Conservation (phyloP, 345 rosid species). For the Syzygium oleosum region DNA sequence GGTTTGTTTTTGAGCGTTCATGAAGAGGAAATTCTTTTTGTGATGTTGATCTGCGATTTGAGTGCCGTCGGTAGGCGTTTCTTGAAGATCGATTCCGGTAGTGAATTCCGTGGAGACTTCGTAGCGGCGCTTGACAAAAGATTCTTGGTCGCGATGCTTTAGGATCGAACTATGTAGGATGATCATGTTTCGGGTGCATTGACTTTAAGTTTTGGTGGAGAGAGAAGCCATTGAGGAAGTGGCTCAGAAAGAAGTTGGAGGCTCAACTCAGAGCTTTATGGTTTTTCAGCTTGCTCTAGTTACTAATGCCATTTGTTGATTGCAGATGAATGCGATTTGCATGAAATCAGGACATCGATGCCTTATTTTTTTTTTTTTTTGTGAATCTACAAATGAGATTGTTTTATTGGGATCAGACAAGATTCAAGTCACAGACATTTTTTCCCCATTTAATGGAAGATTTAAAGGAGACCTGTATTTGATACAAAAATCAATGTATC, state of each 20-base stretch:
- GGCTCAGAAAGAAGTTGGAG: background rate
- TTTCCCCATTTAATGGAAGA: background rate
- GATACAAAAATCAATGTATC: background rate
- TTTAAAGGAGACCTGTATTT: background rate
- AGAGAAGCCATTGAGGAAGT: background rate
- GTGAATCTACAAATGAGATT: background rate
- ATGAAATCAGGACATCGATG: background rate
- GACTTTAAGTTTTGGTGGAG: background rate
- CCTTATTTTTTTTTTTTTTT: background rate
- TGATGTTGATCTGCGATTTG: background rate
- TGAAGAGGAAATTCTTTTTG: background rate
- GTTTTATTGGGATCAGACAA: background rate
- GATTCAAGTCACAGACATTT: background rate
- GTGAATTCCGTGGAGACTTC: background rate
- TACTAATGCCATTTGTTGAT: background rate
- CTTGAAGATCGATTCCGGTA: background rate
- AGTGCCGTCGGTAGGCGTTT: background rate
- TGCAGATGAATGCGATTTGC: background rate
- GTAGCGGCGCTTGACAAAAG: background rate
- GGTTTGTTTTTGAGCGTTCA: background rate
- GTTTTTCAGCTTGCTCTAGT: background rate
- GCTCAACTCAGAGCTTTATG: background rate
- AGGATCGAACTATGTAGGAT: background rate
- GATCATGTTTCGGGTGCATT: background rate
- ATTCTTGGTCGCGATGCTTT: background rate